Evolutionary conservation across 345 rosid species (phyloP).

Genomic region (Eucalyptus pauciflora): DNA sequence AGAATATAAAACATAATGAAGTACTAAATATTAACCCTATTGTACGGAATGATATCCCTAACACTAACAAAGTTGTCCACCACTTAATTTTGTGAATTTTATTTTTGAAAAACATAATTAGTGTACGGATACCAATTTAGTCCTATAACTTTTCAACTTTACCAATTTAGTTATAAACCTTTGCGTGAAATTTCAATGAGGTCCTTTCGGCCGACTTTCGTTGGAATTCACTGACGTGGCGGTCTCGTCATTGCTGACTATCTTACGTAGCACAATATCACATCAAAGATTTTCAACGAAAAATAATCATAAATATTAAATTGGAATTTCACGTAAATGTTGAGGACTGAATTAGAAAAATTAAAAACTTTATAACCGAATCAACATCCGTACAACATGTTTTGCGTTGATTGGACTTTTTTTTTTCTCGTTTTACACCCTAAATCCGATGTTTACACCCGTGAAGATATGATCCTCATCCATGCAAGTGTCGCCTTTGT

Average conservation of each 20-base stretch:
- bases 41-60: not conserved
- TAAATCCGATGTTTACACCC: not conserved
- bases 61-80: not conserved
- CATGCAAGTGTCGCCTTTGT: not conserved
- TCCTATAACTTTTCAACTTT: not conserved
- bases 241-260: rapidly evolving
- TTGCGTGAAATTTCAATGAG: not conserved
- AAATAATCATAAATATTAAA: too few relatives aligned
- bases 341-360: not conserved
- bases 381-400: rapidly evolving
- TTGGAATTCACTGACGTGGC: not conserved
- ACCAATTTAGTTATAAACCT: not conserved
- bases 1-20: not conserved
- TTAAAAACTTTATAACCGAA: not conserved
- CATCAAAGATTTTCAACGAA: rapidly evolving
- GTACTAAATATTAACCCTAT: not conserved
- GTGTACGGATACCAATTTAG: not conserved
- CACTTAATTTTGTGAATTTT: not conserved
- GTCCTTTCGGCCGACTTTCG: rapidly evolving
- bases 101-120: not conserved
- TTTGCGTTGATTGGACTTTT: not conserved
- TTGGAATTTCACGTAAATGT: not conserved
- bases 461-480: not conserved
- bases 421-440: not conserved
- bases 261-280: not conserved